A percentile compares a stretch with the other conserved stretches of the same genome.
Conservation (phyloP, 2,329 filamentous ascomycete genomes). For the Pseudogymnoascus sp. region DNA sequence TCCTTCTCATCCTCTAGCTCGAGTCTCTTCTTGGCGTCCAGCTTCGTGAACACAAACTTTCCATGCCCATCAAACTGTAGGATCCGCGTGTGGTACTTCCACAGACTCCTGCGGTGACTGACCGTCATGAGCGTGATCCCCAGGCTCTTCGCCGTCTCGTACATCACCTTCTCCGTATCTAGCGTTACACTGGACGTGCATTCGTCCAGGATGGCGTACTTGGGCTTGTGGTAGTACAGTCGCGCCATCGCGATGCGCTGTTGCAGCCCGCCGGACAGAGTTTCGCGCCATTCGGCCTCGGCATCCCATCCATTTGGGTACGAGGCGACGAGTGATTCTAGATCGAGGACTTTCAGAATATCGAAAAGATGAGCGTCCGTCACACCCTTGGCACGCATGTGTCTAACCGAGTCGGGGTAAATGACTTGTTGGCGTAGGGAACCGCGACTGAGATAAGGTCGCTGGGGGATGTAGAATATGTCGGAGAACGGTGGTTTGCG, state of each 20-base stretch:
- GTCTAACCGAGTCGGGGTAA: slow-evolving; percentile 81
- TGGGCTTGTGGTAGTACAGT: slow-evolving; percentile 85
- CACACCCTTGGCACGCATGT: slow-evolving; percentile 77
- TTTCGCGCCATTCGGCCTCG: slow-evolving; percentile 93
- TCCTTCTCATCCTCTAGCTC: slow-evolving; percentile 93
- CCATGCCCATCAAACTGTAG: slow-evolving; percentile 96
- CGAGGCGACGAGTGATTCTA: slow-evolving; percentile 72
- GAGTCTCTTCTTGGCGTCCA: slow-evolving; percentile 81
- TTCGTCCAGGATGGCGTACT: slow-evolving; percentile 94
- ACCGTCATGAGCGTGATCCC: slow-evolving; percentile 97
- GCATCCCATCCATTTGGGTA: slow-evolving; percentile 79
- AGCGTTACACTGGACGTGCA: slow-evolving; percentile 94
- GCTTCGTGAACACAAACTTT: slow-evolving; percentile 75
- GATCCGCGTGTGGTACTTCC: slow-evolving; percentile 94
- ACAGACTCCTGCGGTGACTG: slow-evolving; percentile 79
- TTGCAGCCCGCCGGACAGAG: slow-evolving; percentile 84
- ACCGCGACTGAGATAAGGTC: slow-evolving; percentile 85
- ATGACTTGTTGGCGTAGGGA: slow-evolving; percentile 94
- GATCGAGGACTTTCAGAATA: slow-evolving; percentile 71
- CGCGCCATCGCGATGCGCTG: slow-evolving; percentile 95
- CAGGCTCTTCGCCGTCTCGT: slow-evolving; percentile 85
- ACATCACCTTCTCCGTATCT: slow-evolving; percentile 93
- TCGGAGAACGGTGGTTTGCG: slow-evolving; percentile 84
- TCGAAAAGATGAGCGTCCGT: slow-evolving; percentile 72
- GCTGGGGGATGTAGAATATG: slow-evolving; percentile 97